These are phyloP conservation scores for Silene coronaria DNA, from an alignment of 179 eudicot genomes.

Conservation along the genomic window DNA sequence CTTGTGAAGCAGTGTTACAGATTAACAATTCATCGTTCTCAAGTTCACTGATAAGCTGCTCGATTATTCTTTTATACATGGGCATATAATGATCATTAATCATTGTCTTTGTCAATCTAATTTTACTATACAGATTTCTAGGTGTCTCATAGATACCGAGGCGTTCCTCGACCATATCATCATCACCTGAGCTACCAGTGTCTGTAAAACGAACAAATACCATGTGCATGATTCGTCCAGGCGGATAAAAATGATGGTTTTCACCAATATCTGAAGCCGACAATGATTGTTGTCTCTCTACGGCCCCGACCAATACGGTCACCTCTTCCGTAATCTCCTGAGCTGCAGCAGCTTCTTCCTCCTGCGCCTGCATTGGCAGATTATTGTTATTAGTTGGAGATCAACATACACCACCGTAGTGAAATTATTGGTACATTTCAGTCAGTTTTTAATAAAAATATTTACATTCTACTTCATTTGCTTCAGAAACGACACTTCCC, in stretches of 20 bases:
- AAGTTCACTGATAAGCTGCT: constrained; percentile 58
- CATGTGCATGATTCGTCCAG: constrained; percentile 85
- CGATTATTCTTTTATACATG: constrained; percentile 84
- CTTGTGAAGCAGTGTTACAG: constrained; percentile 20
- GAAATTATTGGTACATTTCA: too few relatives aligned
- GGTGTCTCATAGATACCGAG: constrained; percentile 71
- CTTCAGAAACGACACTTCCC: too few relatives aligned
- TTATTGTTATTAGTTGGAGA: too few relatives aligned
- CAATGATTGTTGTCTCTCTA: constrained; percentile 44
- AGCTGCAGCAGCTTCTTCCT: constrained; percentile 61
- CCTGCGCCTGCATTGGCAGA: constrained; percentile 10
- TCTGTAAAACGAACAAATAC: constrained; percentile 37
- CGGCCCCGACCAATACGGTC: constrained; percentile 50
- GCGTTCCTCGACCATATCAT: constrained; percentile 30
- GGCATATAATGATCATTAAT: constrained; percentile 96
- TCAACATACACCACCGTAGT: too few relatives aligned
- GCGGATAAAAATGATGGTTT: constrained; percentile 68
- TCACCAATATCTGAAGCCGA: constrained; percentile 52
- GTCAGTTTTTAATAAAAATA: too few relatives aligned
- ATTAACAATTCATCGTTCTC: constrained; percentile 42
- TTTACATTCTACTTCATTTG: too few relatives aligned
- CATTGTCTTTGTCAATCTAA: constrained; percentile 80
- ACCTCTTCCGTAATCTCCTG: constrained; percentile 65
- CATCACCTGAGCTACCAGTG: constrained; percentile 27
- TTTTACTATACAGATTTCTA: constrained; percentile 74